Percentiles rank a stretch among this genome's conserved stretches.
phyloP scores from a whole-genome alignment of 169 alveolate species.

The Plasmodium adleri region DNA sequence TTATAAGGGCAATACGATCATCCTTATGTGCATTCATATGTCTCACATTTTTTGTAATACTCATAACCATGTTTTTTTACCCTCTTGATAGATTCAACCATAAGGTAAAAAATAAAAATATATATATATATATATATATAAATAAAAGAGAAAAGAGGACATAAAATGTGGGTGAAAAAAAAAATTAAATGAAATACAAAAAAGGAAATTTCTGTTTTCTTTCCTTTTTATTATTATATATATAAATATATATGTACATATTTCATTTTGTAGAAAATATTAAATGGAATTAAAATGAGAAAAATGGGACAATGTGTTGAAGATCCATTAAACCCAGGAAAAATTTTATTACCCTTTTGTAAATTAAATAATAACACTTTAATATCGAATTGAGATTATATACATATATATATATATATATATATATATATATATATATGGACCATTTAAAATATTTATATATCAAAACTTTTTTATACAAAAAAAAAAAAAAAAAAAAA shows the following conservation, averaged over 20 bases:
- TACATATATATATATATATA: no score
- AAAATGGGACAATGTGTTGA: constrained; percentile 6
- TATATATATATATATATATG: no score
- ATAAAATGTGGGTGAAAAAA: background rate
- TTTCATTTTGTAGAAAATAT: background rate
- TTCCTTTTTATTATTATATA: no score
- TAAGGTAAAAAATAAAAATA: background rate
- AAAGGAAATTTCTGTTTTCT: background rate
- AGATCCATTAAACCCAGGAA: constrained; percentile 10
- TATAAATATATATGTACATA: background rate
- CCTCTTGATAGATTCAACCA: background rate
- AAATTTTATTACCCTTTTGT: constrained; percentile 4
- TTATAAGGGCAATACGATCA: background rate
- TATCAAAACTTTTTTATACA: no score
- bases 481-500: no score
- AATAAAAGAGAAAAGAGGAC: background rate
- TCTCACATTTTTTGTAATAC: constrained; percentile 1
- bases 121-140: constrained; percentile 1
- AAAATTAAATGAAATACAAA: background rate
- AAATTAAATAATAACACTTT: background rate
- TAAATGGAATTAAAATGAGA: background rate
- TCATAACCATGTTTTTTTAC: background rate
- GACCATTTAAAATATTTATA: no score
- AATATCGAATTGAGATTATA: background rate
- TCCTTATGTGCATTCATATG: background rate